phyloP scores from a whole-genome alignment of 2,329 filamentous ascomycete genomes.

The Trichophyton schoenleinii region DNA sequence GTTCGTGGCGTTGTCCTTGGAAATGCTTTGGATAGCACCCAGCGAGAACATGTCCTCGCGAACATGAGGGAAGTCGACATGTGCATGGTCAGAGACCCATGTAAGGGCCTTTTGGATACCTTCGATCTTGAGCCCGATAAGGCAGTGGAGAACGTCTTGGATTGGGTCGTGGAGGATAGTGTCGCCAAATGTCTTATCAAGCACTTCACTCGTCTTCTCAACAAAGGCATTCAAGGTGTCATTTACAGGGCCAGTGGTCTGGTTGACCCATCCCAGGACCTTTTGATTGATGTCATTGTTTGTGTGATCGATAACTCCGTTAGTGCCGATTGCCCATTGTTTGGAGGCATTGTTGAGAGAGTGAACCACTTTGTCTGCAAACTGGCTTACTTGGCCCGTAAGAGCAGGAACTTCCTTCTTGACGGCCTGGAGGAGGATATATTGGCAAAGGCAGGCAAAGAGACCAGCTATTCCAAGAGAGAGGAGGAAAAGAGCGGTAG shows the following conservation, averaged over 20 bases:
- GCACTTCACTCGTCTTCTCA: conserved; percentile 57
- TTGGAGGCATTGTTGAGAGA: conserved; percentile 60
- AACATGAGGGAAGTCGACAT: conserved; percentile 67
- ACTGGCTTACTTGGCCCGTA: conserved; percentile 60
- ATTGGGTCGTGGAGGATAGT: conserved; percentile 71
- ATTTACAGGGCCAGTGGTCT: conserved; percentile 70
- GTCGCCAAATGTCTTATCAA: conserved; percentile 67
- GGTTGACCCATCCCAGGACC: conserved; percentile 76
- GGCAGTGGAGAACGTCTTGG: conserved; percentile 66
- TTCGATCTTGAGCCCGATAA: conserved; percentile 78
- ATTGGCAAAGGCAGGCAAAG: conserved; percentile 72
- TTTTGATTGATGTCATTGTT: conserved; percentile 67
- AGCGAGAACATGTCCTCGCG: conserved; percentile 70
- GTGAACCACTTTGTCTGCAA: conserved; percentile 64
- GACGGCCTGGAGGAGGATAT: conserved; percentile 59
- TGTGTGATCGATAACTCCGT: conserved; percentile 54
- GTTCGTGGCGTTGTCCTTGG: conserved; percentile 41
- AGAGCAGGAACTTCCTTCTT: conserved; percentile 65
- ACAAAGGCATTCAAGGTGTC: conserved; percentile 74
- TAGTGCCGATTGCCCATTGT: conserved; percentile 65
- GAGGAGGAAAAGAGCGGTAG: conserved; percentile 74
- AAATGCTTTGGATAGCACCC: conserved; percentile 51
- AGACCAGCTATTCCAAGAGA: conserved; percentile 71
- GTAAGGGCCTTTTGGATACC: conserved; percentile 78
- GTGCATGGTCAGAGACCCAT: conserved; percentile 80